Evolutionary conservation across 202 grass and related monocot species (phyloP), one percentile per base, ranked within the genome.

Genomic region (Eragrostis tef): DNA sequence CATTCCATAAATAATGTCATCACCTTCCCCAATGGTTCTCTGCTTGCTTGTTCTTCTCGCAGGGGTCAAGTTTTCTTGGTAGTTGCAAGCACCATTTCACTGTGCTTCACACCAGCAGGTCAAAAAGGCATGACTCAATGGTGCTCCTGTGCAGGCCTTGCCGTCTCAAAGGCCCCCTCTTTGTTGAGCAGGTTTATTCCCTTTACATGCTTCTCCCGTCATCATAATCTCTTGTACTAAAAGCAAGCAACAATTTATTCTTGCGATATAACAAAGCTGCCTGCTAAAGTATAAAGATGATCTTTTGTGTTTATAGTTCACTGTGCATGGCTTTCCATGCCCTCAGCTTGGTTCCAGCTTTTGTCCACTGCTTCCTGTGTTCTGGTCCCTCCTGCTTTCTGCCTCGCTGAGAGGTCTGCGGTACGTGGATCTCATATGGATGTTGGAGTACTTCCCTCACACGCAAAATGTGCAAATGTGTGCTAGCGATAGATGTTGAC

Each of bases 171-270:
- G 68, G 21, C 36, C 60, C n/a, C 52, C 81, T 64, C 81, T 83
- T 58, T 62, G 26, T 53, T 64, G 64, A 83, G 70, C 79, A 78
- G 24, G 43, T 78, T 74, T 44, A 69, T 43, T n/a, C 9, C 67
- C 72, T 86, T 89, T 89, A 68, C 80, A 81, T 86, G 74, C 69
- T 81, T 70, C 44, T 68, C 64, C n/a, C 31, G 47, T 83, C 79
- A 88, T 88, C 82, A 93, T 93, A 83, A 86, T 87, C 73, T 62
- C 83, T 89, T 93, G 90, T 87, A 88, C 79, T 70, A 90, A 96
- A 93, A 93, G 88, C 83, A 93, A 90, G 80, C 70, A 81, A 83
- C 84, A 93, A 85, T 29, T 46, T 85, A 72, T 70, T 85, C 71
- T 70, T 81, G 78, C 79, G 63, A 79, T 79, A 79, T 62, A 64